Percentiles rank a stretch among this genome's conserved stretches.
Evolutionary conservation across 768 basidiomycete genomes (phyloP).

Genomic region (Gelatoporia subvermispora): DNA sequence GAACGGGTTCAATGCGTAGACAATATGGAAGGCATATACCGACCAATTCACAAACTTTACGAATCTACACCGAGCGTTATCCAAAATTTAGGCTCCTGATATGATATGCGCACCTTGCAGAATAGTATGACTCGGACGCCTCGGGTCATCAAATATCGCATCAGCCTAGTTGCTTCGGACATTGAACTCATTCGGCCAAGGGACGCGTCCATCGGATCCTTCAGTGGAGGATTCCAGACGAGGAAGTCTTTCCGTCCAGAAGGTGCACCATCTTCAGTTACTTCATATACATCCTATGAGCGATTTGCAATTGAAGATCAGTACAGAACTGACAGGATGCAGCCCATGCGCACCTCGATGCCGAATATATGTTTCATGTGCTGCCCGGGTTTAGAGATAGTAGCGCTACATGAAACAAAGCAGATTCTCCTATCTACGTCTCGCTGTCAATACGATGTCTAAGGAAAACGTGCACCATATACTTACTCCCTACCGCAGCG

Average conservation of each 20-base stretch:
- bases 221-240: slow-evolving; percentile 66
- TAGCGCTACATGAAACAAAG: slow-evolving; percentile 87
- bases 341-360: slow-evolving; percentile 39
- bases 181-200: slow-evolving; percentile 56
- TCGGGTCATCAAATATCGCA: slow-evolving; percentile 77
- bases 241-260: slow-evolving; percentile 76
- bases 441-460: background rate
- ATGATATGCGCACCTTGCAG: slow-evolving; percentile 58
- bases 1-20: background rate
- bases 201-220: slow-evolving; percentile 48
- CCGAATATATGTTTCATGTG: slow-evolving; percentile 81
- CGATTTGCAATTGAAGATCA: background rate
- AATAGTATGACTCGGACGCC: slow-evolving; percentile 85
- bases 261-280: slow-evolving; percentile 81
- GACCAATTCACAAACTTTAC: slow-evolving; percentile 80
- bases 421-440: slow-evolving; percentile 45
- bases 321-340: background rate
- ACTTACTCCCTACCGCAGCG: slow-evolving; percentile 71
- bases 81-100: background rate
- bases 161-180: slow-evolving; percentile 63
- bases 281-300: slow-evolving; percentile 50
- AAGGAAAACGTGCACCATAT: background rate
- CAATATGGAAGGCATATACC: slow-evolving; percentile 11
- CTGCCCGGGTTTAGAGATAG: slow-evolving; percentile 66
- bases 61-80: slow-evolving; percentile 41